Evolutionary conservation across 495 filamentous ascomycete genomes (phyloP).

Genomic region (Penicillium cataractarum): DNA sequence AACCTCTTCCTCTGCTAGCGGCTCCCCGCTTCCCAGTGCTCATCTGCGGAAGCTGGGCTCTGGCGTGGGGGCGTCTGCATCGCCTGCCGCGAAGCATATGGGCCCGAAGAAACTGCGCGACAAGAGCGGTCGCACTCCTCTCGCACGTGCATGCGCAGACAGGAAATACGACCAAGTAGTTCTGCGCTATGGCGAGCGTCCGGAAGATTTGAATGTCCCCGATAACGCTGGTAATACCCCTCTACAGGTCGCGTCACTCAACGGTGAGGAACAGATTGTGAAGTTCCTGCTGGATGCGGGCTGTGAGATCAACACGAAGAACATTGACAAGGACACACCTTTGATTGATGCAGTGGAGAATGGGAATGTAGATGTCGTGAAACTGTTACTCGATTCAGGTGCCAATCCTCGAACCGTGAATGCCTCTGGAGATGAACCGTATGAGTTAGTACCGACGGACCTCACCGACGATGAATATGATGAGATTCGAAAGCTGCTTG

Average conservation of each 20-base stretch:
- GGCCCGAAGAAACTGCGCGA: constrained; percentile 81
- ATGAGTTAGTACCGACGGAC: constrained; percentile 76
- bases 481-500: constrained; percentile 51
- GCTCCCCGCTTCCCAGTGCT: constrained; percentile 69
- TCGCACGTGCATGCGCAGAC: constrained; percentile 81
- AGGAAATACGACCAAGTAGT: constrained; percentile 74
- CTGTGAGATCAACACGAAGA: constrained; percentile 80
- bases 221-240: constrained; percentile 96
- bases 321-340: constrained; percentile 86
- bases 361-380: constrained; percentile 87
- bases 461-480: constrained; percentile 72
- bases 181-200: constrained; percentile 69
- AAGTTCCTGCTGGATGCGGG: constrained; percentile 72
- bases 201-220: constrained; percentile 82
- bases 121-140: constrained; percentile 79
- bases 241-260: constrained; percentile 84
- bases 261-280: constrained; percentile 79
- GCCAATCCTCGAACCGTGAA: constrained; percentile 89
- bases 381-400: constrained; percentile 77
- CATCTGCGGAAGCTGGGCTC: constrained; percentile 68
- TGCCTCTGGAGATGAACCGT: constrained; percentile 81
- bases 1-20: constrained; percentile 72
- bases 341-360: constrained; percentile 96
- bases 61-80: constrained; percentile 57
- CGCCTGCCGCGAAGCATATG: constrained; percentile 67